Evolutionary conservation across 2,329 filamentous ascomycete genomes (phyloP), one percentile per base, ranked within the genome.

Genomic region (Albophoma yamanashiensis): DNA sequence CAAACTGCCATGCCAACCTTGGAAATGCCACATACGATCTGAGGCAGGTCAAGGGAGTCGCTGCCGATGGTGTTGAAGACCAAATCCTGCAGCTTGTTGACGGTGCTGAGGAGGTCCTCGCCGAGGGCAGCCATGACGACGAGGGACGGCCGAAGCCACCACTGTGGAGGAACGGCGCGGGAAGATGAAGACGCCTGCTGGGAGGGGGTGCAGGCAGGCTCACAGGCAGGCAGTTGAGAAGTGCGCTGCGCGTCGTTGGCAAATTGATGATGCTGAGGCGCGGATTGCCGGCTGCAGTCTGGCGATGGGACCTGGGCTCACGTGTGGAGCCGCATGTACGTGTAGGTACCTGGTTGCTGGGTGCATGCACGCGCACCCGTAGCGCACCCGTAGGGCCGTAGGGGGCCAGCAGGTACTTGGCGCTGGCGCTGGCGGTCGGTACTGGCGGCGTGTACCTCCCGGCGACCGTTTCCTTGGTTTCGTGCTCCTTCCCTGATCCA

Each of bases 61-160:
- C 92, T 97, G 76, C 94, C 94, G 75, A 99, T 99, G 67, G 94
- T 99, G 79, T 99, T 99, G 82, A 99, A 99, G 71, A 99, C 94
- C 71, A 99, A 79, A 76, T 97, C 94, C 77, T 99, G 94, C 71
- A 99, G 83, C 82, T 96, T 96, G 82, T 99, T 99, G 79, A 99
- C 94, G 65, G 92, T 95, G 68, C 85, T 86, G 74, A 99, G 85
- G 76, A 99, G 81, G 77, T 99, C 92, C 77, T 99, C 94, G 72
- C 94, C 93, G 70, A 99, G 87, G 71, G 93, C 87, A 73, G 94
- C 89, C 94, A 97, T 99, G 73, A 63, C 71, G 70, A 69, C 66
- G 67, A n/a, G 14, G 59, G 39, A 38, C 4, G 25, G 38, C 39
- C 43, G n/a, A 31, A 42, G 39, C 56, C 7, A 55, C 43, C 22